These are phyloP conservation scores for Penicillium italicum DNA, from an alignment of 2,329 filamentous ascomycete genomes.

Conservation along the genomic window DNA sequence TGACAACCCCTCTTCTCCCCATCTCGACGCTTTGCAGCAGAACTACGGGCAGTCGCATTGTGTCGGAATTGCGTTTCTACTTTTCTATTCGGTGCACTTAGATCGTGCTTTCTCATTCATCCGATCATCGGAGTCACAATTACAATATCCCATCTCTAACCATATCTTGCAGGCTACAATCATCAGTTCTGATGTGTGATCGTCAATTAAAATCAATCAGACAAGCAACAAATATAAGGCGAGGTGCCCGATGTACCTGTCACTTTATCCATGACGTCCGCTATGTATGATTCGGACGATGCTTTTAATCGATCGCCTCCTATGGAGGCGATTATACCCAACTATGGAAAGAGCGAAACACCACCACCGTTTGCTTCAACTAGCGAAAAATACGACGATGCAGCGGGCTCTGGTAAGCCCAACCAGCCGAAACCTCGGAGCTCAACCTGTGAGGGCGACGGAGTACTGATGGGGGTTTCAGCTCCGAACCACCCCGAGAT, in stretches of 20 bases:
- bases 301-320: conserved; percentile 37
- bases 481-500: conserved; percentile 64
- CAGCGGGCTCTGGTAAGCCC: conserved; percentile 35
- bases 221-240: background rate
- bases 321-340: conserved; percentile 30
- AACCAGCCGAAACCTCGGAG: conserved; percentile 28
- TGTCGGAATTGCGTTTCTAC: background rate
- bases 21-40: conserved; percentile 1
- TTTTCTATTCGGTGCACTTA: background rate
- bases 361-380: conserved; percentile 36
- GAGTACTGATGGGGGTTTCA: conserved; percentile 64
- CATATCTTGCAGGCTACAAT: background rate
- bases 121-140: background rate
- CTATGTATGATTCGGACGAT: conserved; percentile 43
- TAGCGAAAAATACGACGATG: conserved; percentile 18
- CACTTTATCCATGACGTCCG: conserved; percentile 32
- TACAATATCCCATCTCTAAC: background rate
- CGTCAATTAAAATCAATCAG: background rate
- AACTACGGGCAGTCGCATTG: background rate
- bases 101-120: background rate
- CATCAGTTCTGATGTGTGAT: conserved; percentile 5
- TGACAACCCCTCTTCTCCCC: conserved; percentile 6
- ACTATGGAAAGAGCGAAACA: conserved; percentile 31
- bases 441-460: conserved; percentile 54
- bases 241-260: conserved; percentile 8